These are phyloP conservation scores for Podaxis sp. DNA, from an alignment of 768 basidiomycete genomes.

Conservation along the genomic window DNA sequence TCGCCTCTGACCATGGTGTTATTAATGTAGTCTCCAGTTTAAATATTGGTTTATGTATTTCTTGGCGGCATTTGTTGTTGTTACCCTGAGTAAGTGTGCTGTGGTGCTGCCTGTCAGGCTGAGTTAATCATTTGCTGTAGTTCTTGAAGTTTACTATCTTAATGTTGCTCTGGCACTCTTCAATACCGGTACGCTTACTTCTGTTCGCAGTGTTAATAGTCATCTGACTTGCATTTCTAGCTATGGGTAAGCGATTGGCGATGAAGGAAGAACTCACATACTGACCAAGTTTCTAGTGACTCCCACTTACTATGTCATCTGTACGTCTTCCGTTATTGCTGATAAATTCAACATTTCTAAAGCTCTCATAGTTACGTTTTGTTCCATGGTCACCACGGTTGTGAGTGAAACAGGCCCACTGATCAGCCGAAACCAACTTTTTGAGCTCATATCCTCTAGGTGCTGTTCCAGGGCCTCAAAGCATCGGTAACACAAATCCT, in stretches of 20 bases:
- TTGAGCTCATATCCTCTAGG: slow-evolving; percentile 31
- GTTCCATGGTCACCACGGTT: slow-evolving; percentile 79
- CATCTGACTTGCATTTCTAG: slow-evolving; percentile 25
- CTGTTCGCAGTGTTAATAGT: not conserved
- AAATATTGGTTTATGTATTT: slow-evolving; percentile 93
- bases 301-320: slow-evolving; percentile 84
- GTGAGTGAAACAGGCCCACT: slow-evolving; percentile 33
- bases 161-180: slow-evolving; percentile 95
- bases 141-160: slow-evolving; percentile 91
- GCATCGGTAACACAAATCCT: slow-evolving; percentile 76
- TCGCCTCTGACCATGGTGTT: not conserved
- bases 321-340: slow-evolving; percentile 33
- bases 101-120: not conserved
- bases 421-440: not conserved
- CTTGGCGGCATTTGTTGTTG: slow-evolving; percentile 72
- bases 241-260: slow-evolving; percentile 50
- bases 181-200: slow-evolving; percentile 64
- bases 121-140: slow-evolving; percentile 29
- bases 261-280: not conserved
- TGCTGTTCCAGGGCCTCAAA: slow-evolving; percentile 86
- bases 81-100: slow-evolving; percentile 67
- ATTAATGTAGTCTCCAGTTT: slow-evolving; percentile 46
- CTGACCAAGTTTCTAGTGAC: slow-evolving; percentile 49
- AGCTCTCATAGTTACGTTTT: slow-evolving; percentile 64
- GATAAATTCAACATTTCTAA: slow-evolving; percentile 10